Percentiles rank a stretch among this genome's conserved stretches.
Evolutionary conservation across 1,284 basidiomycete species (phyloP).

Genomic region (Rhodotorula sp.): DNA sequence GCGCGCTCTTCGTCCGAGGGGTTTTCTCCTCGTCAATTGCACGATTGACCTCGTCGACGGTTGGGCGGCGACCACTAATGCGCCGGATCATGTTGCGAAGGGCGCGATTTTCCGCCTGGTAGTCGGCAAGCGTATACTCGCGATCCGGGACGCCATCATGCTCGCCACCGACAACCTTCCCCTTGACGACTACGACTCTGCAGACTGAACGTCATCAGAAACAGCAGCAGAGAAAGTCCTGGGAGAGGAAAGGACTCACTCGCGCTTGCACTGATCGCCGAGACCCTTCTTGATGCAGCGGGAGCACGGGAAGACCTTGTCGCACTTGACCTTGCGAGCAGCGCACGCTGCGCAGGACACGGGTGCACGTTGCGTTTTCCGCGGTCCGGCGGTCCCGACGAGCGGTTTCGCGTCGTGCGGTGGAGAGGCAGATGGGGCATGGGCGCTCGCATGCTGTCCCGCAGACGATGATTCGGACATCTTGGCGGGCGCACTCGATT

Average conservation of each 20-base stretch:
- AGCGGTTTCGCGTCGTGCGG: no score
- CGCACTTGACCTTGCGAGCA: neutral
- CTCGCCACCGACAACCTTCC: neutral
- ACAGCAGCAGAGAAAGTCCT: neutral
- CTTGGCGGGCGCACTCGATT: no score
- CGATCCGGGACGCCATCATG: neutral
- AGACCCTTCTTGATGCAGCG: slow-evolving; percentile 5
- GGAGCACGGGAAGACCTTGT: neutral
- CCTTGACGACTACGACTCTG: slow-evolving; percentile 4
- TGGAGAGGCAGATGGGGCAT: no score
- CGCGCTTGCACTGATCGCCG: neutral
- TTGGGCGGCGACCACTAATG: neutral
- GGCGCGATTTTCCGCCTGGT: neutral
- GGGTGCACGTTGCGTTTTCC: neutral
- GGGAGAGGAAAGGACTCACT: neutral
- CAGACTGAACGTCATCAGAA: no score
- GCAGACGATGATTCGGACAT: no score
- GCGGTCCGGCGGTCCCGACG: neutral
- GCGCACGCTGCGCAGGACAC: neutral
- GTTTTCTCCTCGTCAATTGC: no score
- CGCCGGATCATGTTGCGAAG: neutral
- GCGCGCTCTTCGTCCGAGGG: neutral
- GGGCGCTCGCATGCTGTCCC: no score
- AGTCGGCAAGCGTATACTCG: neutral
- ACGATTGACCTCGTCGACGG: neutral